A percentile compares a stretch with the other conserved stretches of the same genome.
These are phyloP conservation scores for Porodaedalea pini DNA, from an alignment of 1,284 basidiomycete species.

Conservation along the genomic window DNA sequence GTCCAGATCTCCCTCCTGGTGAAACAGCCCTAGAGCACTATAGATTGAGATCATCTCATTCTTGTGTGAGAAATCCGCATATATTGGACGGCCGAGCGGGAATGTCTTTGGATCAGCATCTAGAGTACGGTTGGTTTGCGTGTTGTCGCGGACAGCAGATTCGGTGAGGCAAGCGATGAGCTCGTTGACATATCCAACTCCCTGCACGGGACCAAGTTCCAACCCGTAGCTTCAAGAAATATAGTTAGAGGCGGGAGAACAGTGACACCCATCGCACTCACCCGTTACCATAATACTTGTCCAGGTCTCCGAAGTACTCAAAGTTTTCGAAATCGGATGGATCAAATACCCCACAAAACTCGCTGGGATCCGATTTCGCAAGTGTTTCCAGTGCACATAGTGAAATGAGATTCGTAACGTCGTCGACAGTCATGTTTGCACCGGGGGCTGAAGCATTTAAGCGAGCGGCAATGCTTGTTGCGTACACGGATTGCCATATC, in stretches of 20 bases:
- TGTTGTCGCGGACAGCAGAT: constrained; percentile 57
- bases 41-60: constrained; percentile 77
- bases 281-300: constrained; percentile 76
- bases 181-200: constrained; percentile 82
- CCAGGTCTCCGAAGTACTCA: constrained; percentile 70
- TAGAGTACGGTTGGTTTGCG: constrained; percentile 79
- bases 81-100: constrained; percentile 63
- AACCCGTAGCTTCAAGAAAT: constrained; percentile 53
- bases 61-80: constrained; percentile 81
- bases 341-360: constrained; percentile 69
- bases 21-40: constrained; percentile 70
- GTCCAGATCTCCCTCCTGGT: constrained; percentile 34
- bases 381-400: constrained; percentile 79
- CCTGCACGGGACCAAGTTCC: constrained; percentile 65
- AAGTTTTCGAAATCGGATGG: constrained; percentile 56
- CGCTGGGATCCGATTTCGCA: constrained; percentile 49
- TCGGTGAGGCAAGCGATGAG: constrained; percentile 75
- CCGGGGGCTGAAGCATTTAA: constrained; percentile 62
- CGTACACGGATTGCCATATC: constrained; percentile 55
- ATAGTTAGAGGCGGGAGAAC: neutral
- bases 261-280: constrained; percentile 32
- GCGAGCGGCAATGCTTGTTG: constrained; percentile 53
- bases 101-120: constrained; percentile 64
- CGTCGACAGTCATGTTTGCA: constrained; percentile 53
- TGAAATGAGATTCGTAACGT: constrained; percentile 61